Conservation (phyloP, 1,284 basidiomycete genomes). For the Ceratobasidium sp. region DNA sequence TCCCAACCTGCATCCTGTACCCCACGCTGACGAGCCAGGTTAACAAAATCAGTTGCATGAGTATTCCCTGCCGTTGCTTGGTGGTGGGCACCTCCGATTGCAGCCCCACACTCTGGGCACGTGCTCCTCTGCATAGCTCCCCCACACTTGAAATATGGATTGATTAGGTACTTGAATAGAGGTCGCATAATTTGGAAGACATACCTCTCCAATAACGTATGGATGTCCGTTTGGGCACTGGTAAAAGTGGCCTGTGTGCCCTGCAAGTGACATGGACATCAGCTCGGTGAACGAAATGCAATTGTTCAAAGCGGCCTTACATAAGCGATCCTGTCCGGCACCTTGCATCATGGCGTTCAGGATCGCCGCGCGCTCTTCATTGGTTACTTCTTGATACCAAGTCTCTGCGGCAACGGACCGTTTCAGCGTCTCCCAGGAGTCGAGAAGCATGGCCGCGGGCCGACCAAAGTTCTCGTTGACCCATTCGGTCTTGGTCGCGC, state of each 20-base stretch:
- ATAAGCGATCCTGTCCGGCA: neutral
- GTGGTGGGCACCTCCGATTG: conserved; percentile 60
- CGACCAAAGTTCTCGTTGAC: neutral
- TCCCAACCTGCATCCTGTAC: conserved; percentile 6
- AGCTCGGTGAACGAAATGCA: neutral
- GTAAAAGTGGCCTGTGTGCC: conserved; percentile 57
- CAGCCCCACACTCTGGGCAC: conserved; percentile 59
- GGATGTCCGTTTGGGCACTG: conserved; percentile 59
- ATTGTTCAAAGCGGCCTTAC: neutral
- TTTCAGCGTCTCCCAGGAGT: conserved; percentile 19
- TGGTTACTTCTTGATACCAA: conserved; percentile 55
- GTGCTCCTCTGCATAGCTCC: conserved; percentile 55
- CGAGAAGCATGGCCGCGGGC: conserved; percentile 6
- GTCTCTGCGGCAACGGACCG: conserved; percentile 47
- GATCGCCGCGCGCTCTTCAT: conserved; percentile 58
- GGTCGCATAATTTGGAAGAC: conserved; percentile 41
- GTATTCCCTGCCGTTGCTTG: conserved; percentile 53
- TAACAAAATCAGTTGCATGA: conserved; percentile 53
- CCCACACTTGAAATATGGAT: conserved; percentile 55
- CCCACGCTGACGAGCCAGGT: conserved; percentile 6
- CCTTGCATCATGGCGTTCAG: conserved; percentile 52
- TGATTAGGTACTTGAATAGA: conserved; percentile 1
- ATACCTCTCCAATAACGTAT: conserved; percentile 57
- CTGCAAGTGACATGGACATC: neutral
- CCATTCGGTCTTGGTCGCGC: neutral